Evolutionary conservation across 768 basidiomycete species (phyloP), one percentile per base, ranked within the genome.

Genomic region (Mrakia blollopis): DNA sequence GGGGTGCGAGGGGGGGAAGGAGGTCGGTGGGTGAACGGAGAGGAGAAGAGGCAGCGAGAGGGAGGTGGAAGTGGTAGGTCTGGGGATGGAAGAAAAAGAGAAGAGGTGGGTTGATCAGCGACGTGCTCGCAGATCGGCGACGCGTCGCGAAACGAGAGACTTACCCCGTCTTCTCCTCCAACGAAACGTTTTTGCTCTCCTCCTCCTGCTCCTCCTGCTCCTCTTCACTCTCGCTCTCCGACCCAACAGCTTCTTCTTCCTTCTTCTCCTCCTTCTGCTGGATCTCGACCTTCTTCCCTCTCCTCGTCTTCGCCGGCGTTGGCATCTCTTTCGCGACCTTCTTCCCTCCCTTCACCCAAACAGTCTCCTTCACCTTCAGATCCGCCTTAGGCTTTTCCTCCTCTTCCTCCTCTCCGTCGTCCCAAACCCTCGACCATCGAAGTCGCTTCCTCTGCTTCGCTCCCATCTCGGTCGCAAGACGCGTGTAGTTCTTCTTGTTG

Each of bases 371-470:
- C 16, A 21, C 47, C 47, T 50, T 50, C 18, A 18, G 18, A 50
- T 35, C 18, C 32, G 18, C 2, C 23, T 32, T 9, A 21, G 61
- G 10, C 35, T 37, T 35, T 14, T 35, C 25, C 14, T n/a, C 37
- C 65, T 23, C 37, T 39, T 14, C 65, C 65, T 18, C 35, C 37
- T 25, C 65, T 68, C 37, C 65, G 21, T 35, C 62, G 14, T 63
- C 35, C 35, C 62, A 39, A 21, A 65, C 37, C 62, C 62, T 37
- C 63, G 32, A 50, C 47, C 63, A 65, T 16, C 63, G 5, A 5
- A 68, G 6, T 23, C 65, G 23, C 21, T 68, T 68, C 37, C 65
- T 18, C 39, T 68, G 65, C 39, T 68, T 68, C 65, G 65, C 65
- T 14, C 65, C 65, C 35, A 41, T 16, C 25, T 35, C 39, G 14